A percentile compares a stretch with the other conserved stretches of the same genome.
These are phyloP conservation scores for Pythium aristosporum DNA, from an alignment of 352 stramenopile species.

Conservation along the genomic window DNA sequence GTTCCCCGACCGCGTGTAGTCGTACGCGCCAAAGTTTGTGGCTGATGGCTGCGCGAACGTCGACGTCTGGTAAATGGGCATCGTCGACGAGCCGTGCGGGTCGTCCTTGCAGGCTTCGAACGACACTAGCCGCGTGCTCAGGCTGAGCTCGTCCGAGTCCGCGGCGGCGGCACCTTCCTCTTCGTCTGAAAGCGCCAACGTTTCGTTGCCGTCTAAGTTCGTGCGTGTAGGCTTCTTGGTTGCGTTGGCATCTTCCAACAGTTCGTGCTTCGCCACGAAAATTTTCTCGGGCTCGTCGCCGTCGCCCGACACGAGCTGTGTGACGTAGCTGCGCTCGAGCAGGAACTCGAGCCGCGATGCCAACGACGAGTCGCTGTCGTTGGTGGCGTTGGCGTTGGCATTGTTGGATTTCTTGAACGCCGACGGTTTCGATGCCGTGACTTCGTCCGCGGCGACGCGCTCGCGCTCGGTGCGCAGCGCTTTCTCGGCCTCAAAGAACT, in stretches of 20 bases:
- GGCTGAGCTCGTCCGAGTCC: constrained; percentile 50
- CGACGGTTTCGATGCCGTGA: neutral
- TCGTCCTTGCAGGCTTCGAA: constrained; percentile 88
- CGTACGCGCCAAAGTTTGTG: constrained; percentile 89
- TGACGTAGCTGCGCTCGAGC: constrained; percentile 85
- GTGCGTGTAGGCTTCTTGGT: constrained; percentile 44
- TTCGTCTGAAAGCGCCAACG: constrained; percentile 30
- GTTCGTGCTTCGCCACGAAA: constrained; percentile 70
- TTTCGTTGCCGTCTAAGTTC: constrained; percentile 77
- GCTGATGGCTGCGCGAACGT: constrained; percentile 89
- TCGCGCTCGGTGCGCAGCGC: constrained; percentile 73
- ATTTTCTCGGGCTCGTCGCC: constrained; percentile 73
- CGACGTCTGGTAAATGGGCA: constrained; percentile 92
- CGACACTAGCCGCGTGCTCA: constrained; percentile 72
- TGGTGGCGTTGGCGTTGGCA: constrained; percentile 37
- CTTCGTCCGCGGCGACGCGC: constrained; percentile 32
- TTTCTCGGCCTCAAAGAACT: constrained; percentile 84
- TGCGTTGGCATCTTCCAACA: constrained; percentile 14
- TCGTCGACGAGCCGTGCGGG: constrained; percentile 85
- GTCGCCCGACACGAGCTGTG: constrained; percentile 71
- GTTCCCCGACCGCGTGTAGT: constrained; percentile 94
- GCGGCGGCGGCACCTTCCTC: constrained; percentile 26
- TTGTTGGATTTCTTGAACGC: constrained; percentile 7
- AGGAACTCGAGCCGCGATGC: constrained; percentile 74
- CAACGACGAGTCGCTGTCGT: constrained; percentile 32